A percentile compares a stretch with the other conserved stretches of the same genome.
Conservation (phyloP, 2,329 filamentous ascomycete species). For the Chalara sp. region DNA sequence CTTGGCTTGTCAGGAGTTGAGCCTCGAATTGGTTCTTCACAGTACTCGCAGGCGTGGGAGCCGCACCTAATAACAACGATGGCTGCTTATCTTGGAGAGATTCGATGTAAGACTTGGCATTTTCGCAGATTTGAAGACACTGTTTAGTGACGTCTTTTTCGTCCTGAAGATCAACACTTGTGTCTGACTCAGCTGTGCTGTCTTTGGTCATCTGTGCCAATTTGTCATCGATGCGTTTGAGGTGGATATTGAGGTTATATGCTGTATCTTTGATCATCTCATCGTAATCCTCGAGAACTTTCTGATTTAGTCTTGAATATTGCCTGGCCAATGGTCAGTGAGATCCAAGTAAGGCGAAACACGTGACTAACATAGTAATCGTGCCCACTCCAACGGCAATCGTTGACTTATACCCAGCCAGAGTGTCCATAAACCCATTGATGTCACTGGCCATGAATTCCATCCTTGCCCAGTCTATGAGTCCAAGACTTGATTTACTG, state of each 20-base stretch:
- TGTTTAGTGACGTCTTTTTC: slow-evolving; percentile 31
- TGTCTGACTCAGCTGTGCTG: slow-evolving; percentile 14
- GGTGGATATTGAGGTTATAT: slow-evolving; percentile 29
- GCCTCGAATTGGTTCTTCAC: slow-evolving; percentile 25
- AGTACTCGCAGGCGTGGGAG: slow-evolving; percentile 4
- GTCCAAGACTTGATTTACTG: slow-evolving; percentile 26
- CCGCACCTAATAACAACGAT: slow-evolving; percentile 16
- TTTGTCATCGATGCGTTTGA: slow-evolving; percentile 31
- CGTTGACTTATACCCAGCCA: slow-evolving; percentile 33
- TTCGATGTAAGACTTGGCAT: slow-evolving; percentile 29
- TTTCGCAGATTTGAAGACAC: slow-evolving; percentile 33
- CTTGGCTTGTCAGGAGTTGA: slow-evolving; percentile 26
- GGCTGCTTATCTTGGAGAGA: slow-evolving; percentile 26
- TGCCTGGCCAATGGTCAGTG: slow-evolving; percentile 25
- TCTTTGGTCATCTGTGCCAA: slow-evolving; percentile 13
- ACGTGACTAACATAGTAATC: slow-evolving; percentile 28
- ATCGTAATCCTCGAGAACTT: slow-evolving; percentile 30
- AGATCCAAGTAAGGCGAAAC: slow-evolving; percentile 4
- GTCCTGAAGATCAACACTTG: slow-evolving; percentile 28
- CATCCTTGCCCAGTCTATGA: slow-evolving; percentile 35
- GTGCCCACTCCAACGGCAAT: slow-evolving; percentile 31
- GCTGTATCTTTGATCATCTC: slow-evolving; percentile 32
- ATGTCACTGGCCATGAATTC: slow-evolving; percentile 35
- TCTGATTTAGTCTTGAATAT: slow-evolving; percentile 25
- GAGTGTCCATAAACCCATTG: slow-evolving; percentile 32